phyloP scores from a whole-genome alignment of 108 stramenopile species.

The Nannochloropsis oceanica region DNA sequence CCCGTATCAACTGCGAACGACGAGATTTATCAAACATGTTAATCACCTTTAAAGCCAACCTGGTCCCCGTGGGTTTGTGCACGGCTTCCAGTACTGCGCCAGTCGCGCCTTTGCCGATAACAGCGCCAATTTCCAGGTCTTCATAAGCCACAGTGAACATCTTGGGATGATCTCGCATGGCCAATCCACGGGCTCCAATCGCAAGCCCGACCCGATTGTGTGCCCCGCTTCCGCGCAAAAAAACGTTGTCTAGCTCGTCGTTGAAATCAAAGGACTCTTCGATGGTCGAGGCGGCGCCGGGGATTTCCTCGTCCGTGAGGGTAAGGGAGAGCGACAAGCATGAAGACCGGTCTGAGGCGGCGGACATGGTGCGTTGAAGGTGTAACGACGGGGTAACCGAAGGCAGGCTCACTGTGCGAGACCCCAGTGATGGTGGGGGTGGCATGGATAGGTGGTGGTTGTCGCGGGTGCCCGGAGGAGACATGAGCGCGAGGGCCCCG shows the following conservation, averaged over 20 bases:
- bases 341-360: not conserved
- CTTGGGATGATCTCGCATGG: slow-evolving; percentile 17
- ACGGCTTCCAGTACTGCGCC: slow-evolving; percentile 32
- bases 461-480: too few relatives aligned
- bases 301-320: not conserved
- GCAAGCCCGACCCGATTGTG: not conserved
- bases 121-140: slow-evolving; percentile 38
- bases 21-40: slow-evolving; percentile 43
- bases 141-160: slow-evolving; percentile 30
- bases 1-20: slow-evolving; percentile 42
- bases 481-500: too few relatives aligned
- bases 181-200: slow-evolving; percentile 1
- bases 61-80: slow-evolving; percentile 26
- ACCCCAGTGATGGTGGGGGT: too few relatives aligned
- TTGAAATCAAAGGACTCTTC: slow-evolving; percentile 14
- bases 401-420: too few relatives aligned
- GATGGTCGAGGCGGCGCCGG: not conserved
- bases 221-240: not conserved
- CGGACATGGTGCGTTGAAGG: not conserved
- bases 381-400: too few relatives aligned
- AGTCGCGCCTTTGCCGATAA: slow-evolving; percentile 35
- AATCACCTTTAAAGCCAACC: slow-evolving; percentile 41
- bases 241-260: slow-evolving; percentile 9
- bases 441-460: too few relatives aligned
- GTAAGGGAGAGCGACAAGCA: not conserved